phyloP scores from a whole-genome alignment of 2,329 filamentous ascomycete species.

The Epicoccum sorghinum region DNA sequence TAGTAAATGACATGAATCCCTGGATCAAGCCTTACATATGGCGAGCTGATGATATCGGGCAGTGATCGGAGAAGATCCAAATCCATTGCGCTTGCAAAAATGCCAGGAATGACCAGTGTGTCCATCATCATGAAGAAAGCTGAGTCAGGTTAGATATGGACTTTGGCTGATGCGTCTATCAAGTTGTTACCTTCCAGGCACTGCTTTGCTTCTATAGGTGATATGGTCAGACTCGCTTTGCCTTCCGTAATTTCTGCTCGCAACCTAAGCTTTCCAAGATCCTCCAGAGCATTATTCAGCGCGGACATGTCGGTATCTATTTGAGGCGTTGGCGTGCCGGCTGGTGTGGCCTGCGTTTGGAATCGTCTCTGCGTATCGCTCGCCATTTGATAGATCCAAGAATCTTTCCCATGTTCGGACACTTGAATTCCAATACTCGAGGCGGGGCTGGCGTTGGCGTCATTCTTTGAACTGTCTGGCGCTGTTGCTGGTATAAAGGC shows the following conservation, averaged over 20 bases:
- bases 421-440: background rate
- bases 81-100: constrained; percentile 21
- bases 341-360: constrained; percentile 27
- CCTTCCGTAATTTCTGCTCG: constrained; percentile 19
- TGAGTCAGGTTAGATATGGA: too few species aligned
- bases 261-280: constrained; percentile 33
- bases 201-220: constrained; percentile 22
- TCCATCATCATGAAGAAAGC: constrained; percentile 24
- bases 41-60: constrained; percentile 34
- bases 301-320: constrained; percentile 37
- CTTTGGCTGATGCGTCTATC: too few species aligned
- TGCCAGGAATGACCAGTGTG: constrained; percentile 29
- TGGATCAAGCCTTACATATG: constrained; percentile 34
- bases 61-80: constrained; percentile 26
- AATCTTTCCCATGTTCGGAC: background rate
- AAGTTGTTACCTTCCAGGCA: constrained; percentile 22
- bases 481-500: background rate
- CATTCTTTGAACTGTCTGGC: background rate
- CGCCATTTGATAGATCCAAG: constrained; percentile 39
- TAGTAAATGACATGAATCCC: constrained; percentile 34
- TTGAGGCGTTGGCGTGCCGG: constrained; percentile 24
- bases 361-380: constrained; percentile 33
- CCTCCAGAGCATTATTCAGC: constrained; percentile 35
- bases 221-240: constrained; percentile 21
- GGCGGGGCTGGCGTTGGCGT: background rate